phyloP scores from a whole-genome alignment of 2,329 filamentous ascomycete species.

The Monilinia fructigena region DNA sequence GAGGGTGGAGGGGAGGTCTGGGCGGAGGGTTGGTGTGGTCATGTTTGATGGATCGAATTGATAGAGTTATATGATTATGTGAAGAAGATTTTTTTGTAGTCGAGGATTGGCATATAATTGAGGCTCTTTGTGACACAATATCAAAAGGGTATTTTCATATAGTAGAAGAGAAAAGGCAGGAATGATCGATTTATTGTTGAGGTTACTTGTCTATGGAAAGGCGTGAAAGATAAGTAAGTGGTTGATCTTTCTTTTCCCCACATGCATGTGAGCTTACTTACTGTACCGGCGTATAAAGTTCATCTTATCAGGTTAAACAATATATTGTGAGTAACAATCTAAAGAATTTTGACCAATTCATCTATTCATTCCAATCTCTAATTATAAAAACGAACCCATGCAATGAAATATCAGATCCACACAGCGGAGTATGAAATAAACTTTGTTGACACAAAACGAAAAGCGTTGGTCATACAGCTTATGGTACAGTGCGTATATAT shows the following conservation, averaged over 20 bases:
- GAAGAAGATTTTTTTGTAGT: not conserved
- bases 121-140: too few relatives aligned
- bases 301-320: not conserved
- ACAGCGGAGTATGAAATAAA: too few relatives aligned
- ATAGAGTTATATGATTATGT: not conserved
- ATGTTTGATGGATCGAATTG: not conserved
- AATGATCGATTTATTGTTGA: too few relatives aligned
- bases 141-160: too few relatives aligned
- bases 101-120: not conserved
- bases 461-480: too few relatives aligned
- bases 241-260: not conserved
- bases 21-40: not conserved
- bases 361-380: not conserved
- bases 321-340: too few relatives aligned
- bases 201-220: not conserved
- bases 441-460: too few relatives aligned
- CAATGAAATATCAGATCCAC: not conserved
- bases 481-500: not conserved
- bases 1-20: constrained; percentile 2
- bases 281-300: not conserved
- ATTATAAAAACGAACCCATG: not conserved
- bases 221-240: not conserved
- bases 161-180: not conserved
- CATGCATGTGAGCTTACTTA: not conserved
- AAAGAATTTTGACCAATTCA: not conserved